Evolutionary conservation across 2,329 filamentous ascomycete species (phyloP), one percentile per base, ranked within the genome.

Genomic region (Sporothrix mexicana): DNA sequence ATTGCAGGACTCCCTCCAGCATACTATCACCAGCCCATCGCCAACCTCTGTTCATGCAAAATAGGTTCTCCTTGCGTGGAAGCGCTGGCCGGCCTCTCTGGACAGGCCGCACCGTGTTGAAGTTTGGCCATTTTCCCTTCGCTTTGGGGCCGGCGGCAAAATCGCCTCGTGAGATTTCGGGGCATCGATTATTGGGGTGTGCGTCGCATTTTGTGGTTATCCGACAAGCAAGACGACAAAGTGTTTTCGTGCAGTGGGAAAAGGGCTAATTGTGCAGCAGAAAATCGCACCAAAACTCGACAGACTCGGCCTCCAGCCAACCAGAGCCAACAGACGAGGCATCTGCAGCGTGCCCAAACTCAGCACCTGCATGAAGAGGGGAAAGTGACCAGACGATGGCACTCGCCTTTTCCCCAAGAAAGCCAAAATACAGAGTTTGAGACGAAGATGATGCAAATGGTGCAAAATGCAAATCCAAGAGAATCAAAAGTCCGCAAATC

Each of bases 321-420:
- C 64, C 64, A 67, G 45, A 67, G 20, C 45, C 12, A 30, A 5
- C 43, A 51, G 64, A 51, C 5, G 45, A 45, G 13, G 23, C 47
- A 51, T 51, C 64, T 67, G 64, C 64, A 51, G 45, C 64, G 64
- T 67, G 64, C 64, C 45, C 64, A 67, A 51, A 49, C 45, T 67
- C 43, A 51, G 64, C 64, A 67, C 64, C 64, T 17, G 64, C 64
- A 67, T 67, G 57, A 67, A 13, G 45, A 67, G 45, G 64, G 45
- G 45, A 45, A 67, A 36, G 17, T 7, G 12, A 49, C 20, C 51
- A 53, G 43, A 15, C 41, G 20, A 23, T 2, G 17, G 30, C 30
- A 36, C 30, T 36, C 30, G 30, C 7, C 30, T 36, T 36, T n/a
- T 43, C 41, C 36, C 15, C 17, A 64, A 10, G 5, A 43, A 41